A percentile compares a stretch with the other conserved stretches of the same genome.
These are phyloP conservation scores for Colletotrichum navitas DNA, from an alignment of 2,329 filamentous ascomycete genomes.

Conservation along the genomic window DNA sequence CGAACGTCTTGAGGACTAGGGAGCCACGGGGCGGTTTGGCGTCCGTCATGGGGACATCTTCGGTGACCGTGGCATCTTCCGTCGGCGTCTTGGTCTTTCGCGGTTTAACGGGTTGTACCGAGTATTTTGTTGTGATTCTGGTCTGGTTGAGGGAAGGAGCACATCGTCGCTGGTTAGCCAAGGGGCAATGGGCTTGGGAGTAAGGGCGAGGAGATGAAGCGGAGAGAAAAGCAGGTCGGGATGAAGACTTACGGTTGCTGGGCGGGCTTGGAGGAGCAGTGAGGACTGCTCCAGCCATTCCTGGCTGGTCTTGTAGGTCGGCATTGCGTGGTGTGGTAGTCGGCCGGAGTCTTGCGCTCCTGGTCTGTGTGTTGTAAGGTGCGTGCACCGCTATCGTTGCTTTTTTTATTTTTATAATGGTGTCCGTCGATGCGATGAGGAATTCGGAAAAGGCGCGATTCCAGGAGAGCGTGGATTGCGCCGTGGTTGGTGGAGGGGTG, in stretches of 20 bases:
- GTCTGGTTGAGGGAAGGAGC: conserved; percentile 67
- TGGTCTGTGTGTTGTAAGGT: background rate
- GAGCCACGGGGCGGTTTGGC: conserved; percentile 71
- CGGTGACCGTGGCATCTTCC: conserved; percentile 47
- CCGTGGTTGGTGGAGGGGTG: conserved; percentile 16
- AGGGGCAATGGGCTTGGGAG: background rate
- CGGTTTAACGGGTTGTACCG: conserved; percentile 65
- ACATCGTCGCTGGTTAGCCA: conserved; percentile 9
- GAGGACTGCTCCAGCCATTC: conserved; percentile 92
- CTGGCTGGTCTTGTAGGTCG: conserved; percentile 83
- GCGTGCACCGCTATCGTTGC: background rate
- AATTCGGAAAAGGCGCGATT: too few species aligned
- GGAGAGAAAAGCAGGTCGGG: conserved; percentile 5
- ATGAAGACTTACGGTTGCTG: conserved; percentile 75
- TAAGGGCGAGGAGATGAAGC: conserved; percentile 6
- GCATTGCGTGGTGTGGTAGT: conserved; percentile 69
- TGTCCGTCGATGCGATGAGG: background rate
- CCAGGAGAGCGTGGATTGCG: conserved; percentile 2
- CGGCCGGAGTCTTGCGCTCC: conserved; percentile 13
- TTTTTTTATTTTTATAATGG: too few species aligned
- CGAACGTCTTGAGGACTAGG: conserved; percentile 90
- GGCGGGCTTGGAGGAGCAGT: conserved; percentile 87
- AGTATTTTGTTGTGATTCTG: conserved; percentile 93
- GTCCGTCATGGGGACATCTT: conserved; percentile 48
- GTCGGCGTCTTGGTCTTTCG: conserved; percentile 45